Evolutionary conservation across 2,329 filamentous ascomycete genomes (phyloP).

Genomic region (Calonectria honghensis): DNA sequence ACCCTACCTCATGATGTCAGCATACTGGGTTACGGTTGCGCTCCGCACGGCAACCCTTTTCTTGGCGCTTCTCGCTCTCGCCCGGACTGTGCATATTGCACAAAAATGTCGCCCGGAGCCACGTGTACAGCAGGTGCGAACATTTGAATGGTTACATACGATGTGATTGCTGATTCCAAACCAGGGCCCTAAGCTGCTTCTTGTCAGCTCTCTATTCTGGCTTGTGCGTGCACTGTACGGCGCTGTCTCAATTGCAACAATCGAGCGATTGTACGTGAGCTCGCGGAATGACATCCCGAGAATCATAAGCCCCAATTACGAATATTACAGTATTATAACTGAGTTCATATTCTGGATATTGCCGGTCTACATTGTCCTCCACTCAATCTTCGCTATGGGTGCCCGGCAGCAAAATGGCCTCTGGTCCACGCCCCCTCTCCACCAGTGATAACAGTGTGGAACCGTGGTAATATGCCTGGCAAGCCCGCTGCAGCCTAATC

Average conservation of each 20-base stretch:
- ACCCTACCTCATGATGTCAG: background rate
- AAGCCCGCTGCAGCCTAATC: background rate
- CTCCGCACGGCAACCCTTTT: background rate
- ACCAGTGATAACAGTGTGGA: background rate
- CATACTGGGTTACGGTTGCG: background rate
- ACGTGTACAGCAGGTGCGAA: background rate
- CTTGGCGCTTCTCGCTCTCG: background rate
- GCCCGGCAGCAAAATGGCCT: background rate
- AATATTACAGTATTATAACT: background rate
- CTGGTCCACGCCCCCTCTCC: background rate
- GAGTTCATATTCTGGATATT: background rate
- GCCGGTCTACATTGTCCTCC: background rate
- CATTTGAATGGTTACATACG: background rate
- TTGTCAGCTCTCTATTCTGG: background rate
- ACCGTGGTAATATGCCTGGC: background rate
- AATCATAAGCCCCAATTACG: background rate
- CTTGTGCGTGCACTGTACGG: background rate
- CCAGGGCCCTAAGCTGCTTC: background rate
- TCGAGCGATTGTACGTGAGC: background rate
- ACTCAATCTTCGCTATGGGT: background rate
- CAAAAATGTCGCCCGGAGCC: background rate
- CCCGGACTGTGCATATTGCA: background rate
- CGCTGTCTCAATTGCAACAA: background rate
- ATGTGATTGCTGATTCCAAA: background rate
- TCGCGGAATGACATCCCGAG: background rate